phyloP scores from a whole-genome alignment of 2,329 filamentous ascomycete species.

The Apiospora sp. region DNA sequence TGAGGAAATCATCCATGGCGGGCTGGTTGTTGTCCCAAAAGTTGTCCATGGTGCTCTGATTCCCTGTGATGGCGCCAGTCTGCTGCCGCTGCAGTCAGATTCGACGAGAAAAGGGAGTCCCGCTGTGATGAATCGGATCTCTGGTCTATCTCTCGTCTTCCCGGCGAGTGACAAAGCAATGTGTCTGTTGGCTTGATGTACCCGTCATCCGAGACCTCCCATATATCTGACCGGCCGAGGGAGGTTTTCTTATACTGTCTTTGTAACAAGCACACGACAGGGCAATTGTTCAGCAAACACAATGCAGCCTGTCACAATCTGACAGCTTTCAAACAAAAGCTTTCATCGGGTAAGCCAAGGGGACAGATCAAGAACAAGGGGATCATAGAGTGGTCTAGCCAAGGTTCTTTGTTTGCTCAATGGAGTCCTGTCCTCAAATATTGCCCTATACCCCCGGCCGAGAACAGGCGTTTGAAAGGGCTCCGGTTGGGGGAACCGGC shows the following conservation, averaged over 20 bases:
- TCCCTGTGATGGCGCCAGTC: background rate
- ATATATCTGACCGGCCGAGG: background rate
- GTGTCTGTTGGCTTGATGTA: constrained; percentile 1
- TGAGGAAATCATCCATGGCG: background rate
- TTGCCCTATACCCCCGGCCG: background rate
- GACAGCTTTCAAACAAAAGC: background rate
- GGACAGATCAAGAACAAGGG: background rate
- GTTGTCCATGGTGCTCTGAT: background rate
- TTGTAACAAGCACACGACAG: constrained; percentile 12
- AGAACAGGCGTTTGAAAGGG: background rate
- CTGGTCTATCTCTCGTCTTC: background rate
- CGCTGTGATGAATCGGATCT: background rate
- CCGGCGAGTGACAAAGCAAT: background rate
- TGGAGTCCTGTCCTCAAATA: background rate
- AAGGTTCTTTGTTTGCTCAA: background rate
- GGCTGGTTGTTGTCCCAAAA: too few species aligned
- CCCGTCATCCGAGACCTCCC: background rate
- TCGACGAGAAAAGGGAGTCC: background rate
- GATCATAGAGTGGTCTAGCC: background rate
- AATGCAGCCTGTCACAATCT: background rate
- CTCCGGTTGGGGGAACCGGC: background rate
- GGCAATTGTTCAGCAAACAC: background rate
- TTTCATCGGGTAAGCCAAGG: background rate
- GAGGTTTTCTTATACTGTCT: background rate
- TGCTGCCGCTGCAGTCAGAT: background rate